Evolutionary conservation across 1,284 basidiomycete genomes (phyloP).

Genomic region (Jaminaea rosea): DNA sequence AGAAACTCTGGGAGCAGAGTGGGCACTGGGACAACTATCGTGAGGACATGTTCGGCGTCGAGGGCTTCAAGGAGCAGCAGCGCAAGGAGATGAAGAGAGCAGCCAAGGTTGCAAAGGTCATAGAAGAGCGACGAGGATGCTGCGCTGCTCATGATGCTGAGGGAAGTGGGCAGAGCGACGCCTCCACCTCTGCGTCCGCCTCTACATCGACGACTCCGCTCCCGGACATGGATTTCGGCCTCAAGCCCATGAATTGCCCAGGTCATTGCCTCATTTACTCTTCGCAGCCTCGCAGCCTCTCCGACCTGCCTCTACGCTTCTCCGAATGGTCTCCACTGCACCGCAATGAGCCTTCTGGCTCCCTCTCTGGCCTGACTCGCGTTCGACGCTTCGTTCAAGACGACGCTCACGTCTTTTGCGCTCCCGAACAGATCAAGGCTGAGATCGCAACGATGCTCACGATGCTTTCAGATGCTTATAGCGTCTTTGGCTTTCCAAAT

Average conservation of each 20-base stretch:
- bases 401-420: slow-evolving; percentile 45
- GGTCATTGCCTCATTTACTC: slow-evolving; percentile 42
- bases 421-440: slow-evolving; percentile 24
- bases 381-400: slow-evolving; percentile 43
- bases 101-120: background rate
- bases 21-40: slow-evolving; percentile 47
- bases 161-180: slow-evolving; percentile 11
- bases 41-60: slow-evolving; percentile 44
- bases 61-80: slow-evolving; percentile 32
- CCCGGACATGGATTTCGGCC: slow-evolving; percentile 24
- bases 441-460: slow-evolving; percentile 22
- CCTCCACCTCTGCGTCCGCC: background rate
- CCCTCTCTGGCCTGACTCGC: slow-evolving; percentile 36
- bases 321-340: slow-evolving; percentile 43
- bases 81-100: slow-evolving; percentile 9
- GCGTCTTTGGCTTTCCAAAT: slow-evolving; percentile 35
- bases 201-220: background rate
- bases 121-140: background rate
- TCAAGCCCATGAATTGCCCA: slow-evolving; percentile 47
- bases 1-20: slow-evolving; percentile 35
- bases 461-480: slow-evolving; percentile 43
- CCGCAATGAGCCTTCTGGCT: slow-evolving; percentile 37
- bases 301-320: slow-evolving; percentile 38
- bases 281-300: slow-evolving; percentile 30
- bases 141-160: slow-evolving; percentile 11